Evolutionary conservation across 2,329 filamentous ascomycete species (phyloP), one percentile per base, ranked within the genome.

Genomic region (Sporothrix brunneoviolacea): DNA sequence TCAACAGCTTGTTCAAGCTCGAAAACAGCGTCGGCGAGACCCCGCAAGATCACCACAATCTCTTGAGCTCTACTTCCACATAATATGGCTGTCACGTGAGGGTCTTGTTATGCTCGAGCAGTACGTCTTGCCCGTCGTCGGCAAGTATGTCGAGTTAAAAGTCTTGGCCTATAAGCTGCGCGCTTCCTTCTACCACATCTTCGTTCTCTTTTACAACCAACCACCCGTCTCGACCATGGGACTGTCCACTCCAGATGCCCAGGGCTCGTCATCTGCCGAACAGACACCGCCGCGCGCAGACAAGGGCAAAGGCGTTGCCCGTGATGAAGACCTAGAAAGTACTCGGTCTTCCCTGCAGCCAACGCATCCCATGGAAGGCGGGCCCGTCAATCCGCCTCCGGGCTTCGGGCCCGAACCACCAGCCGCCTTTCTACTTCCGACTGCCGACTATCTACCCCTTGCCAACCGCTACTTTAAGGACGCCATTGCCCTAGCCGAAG

Each of bases 151-250:
- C 62, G 91, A 95, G 65, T 81, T 95, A 51, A 91, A 90, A 62
- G 91, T 97, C 39, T 77, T 98, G 56, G 84, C 88, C 18, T 88
- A 89, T 65, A 98, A 97, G 68, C 77, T 98, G 13, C 84, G 89
- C 54, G 93, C 93, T 15, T 95, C 89, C 18, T 95, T 97, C 64
- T 93, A 94, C 61, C 91, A 98, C 70, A 89, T 98, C 58, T 95
- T 95, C 65, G 93, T 95, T 48, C 78, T 97, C 12, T 97, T 96
- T 64, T 89, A 96, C 71, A 96, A 96, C 68, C 82, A 88, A 48
- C 91, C 91, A 0, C 77, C 85, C 0, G 79, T 95, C 51, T 84
- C 83, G 39, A 72, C 76, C 32, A 75, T 80, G 61, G 76, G 76
- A 18, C 70, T 78, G 53, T 70, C 73, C 55, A 73, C 72, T 1